Base-by-base conservation (phyloP, 345 rosid genomes). In the Firmiana major region DNA sequence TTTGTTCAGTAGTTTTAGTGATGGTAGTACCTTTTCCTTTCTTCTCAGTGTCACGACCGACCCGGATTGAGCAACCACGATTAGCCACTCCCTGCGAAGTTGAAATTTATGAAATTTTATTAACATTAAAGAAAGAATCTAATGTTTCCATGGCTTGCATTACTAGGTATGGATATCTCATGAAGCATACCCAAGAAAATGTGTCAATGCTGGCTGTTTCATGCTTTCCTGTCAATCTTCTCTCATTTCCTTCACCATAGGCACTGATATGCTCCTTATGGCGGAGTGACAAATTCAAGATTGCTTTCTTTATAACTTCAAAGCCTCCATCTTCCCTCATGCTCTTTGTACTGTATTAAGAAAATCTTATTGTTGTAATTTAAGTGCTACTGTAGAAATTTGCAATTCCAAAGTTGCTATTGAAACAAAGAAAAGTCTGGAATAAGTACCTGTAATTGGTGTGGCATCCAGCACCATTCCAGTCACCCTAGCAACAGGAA, bases 391-490 rank as follows among this genome's bases (percentile, higher is more conserved):
- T 8, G n/a, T 21, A 57, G 22, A 21, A 40, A 3, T 67, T 22
- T 3, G 12, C 24, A 54, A 7, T 1, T 34, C 7, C n/a, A 40
- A 70, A 62, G 17, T 64, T 58, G 0, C 42, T 57, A 49, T 31
- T 46, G 67, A 42, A 69, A 57, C 12, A 28, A 19, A 68, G 24
- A 9, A 11, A 59, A 71, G 54, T 42, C 36, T 3, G 40, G 15
- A 65, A 72, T 79, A 65, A 65, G 48, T 21, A 84, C 97, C 97
- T 95, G 90, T 82, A 96, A 62, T 93, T 96, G 81, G 99, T 92
- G 85, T 95, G 99, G 83, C 98, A 96, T 78, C 99, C 99, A 60
- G 99, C 99, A 80, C 99, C 99, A 31, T 96, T 96, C 99, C 99
- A 93, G 79, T 96, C 99, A 73, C 99, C 99, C 82, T 93, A 84